Evolutionary conservation across 2,329 filamentous ascomycete species (phyloP), one percentile per base, ranked within the genome.

Genomic region (Aspergillus sp.): DNA sequence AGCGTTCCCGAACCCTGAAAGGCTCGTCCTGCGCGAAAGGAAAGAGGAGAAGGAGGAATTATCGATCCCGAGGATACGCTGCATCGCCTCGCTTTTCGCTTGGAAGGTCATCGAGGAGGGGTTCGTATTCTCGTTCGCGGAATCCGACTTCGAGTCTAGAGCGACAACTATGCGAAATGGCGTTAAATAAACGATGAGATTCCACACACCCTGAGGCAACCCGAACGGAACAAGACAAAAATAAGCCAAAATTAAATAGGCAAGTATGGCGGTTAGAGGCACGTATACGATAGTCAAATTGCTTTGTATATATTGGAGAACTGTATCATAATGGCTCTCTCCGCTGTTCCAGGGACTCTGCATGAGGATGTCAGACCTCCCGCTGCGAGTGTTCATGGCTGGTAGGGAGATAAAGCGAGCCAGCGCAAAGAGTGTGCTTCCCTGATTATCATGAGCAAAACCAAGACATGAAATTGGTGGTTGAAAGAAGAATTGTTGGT

Each of bases 41-140:
- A 82, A 76, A 3, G 75, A 81, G 56, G 79, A 75, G 35, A 82
- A 77, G 12, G 82, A 79, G 5, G 76, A 77, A 43, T 72, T 74
- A 56, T 82, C 78, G 51, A 85, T 60, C 2, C 83, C 79, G 30
- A 88, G 64, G 27, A 88, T 74, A 51, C 80, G 78, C 56, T 77
- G 75, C 69, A 89, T 76, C 7, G 77, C 75, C 55, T 83, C 78
- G 61, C 80, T 83, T 66, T 89, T 90, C 22, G 77, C 76, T 41
- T 65, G 56, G 23, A 66, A 61, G n/a, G 54, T 62, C 59, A 60
- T 59, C 43, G 53, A 56, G 38, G 51, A 56, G 22, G 47, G 49
- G 77, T 72, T 38, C 64, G 66, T 47, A 58, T 68, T 50, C 59
- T 62, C 61, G 62, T 61, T 54, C 52, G 68, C 67, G 63, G 67